Evolutionary conservation across 2,329 filamentous ascomycete species (phyloP), one percentile per base, ranked within the genome.

Genomic region (Epichloe baconii): DNA sequence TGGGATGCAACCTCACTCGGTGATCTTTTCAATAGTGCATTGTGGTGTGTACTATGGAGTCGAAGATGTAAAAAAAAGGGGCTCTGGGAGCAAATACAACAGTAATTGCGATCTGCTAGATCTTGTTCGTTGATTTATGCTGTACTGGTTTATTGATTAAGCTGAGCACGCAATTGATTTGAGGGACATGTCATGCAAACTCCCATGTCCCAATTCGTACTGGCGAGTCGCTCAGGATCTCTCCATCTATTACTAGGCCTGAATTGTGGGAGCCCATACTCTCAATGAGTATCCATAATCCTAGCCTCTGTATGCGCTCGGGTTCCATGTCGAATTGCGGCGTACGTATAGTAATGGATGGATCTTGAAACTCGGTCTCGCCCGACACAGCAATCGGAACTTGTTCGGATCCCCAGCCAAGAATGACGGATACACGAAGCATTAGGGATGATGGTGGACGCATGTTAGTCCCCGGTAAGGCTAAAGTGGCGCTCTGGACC

Each of bases 261-360:
- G 58, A 59, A 23, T 62, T 59, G 23, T 62, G 72, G 11, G 76
- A 77, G n/a, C 82, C 85, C 60, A 91, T 77, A 56, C 85, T 77
- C 67, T 96, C 89, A 42, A 96, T 71, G 5, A 95, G 83, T 49
- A 96, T 71, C 85, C 86, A 94, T 52, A 89, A 65, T 17, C 82
- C 82, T 19, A 77, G 76, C 10, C 67, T 68, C 34, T 67, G 68
- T 52, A 73, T 70, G 56, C 77, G 67, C n/a, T 71, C 74, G 0
- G 87, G 85, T 44, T 82, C 80, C 42, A 95, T 68, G 66, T 94
- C 84, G 48, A 94, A 76, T 56, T 91, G 83, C 14, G 79, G 73
- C 2, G 85, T 86, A 47, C 86, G 76, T 26, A 94, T 74, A 0
- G 80, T 80, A 52, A 75, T 72, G 5, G 75, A 74, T 19, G 76